Conservation (phyloP, 208 protist species). For the Endotrypanum monterogeii region DNA sequence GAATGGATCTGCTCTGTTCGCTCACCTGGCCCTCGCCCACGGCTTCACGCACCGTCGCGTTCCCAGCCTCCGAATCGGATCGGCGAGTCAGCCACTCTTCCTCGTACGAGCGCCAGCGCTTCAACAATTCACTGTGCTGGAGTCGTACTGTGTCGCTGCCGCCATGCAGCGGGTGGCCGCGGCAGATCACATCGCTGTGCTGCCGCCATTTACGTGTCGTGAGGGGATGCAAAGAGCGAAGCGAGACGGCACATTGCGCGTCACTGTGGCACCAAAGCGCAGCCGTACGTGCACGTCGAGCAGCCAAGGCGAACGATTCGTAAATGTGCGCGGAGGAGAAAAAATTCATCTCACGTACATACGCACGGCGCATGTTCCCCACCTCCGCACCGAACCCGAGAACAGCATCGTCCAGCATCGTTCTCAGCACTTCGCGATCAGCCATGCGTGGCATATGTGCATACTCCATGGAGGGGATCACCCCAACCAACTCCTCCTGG, state of each 20-base stretch:
- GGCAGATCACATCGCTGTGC: neutral
- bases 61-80: neutral
- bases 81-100: slow-evolving; percentile 7
- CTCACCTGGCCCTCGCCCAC: neutral
- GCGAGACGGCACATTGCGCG: neutral
- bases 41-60: neutral
- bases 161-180: slow-evolving; percentile 14
- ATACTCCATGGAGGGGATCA: slow-evolving; percentile 28
- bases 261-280: slow-evolving; percentile 18
- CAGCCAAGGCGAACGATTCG: slow-evolving; percentile 27
- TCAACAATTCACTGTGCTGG: slow-evolving; percentile 15
- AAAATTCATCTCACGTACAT: slow-evolving; percentile 18
- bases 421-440: slow-evolving; percentile 17
- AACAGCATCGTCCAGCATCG: slow-evolving; percentile 18
- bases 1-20: neutral
- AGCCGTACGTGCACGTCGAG: slow-evolving; percentile 19
- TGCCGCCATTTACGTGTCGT: slow-evolving; percentile 9
- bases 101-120: slow-evolving; percentile 13
- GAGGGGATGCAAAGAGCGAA: neutral
- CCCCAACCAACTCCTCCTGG: slow-evolving; percentile 18
- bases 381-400: slow-evolving; percentile 20
- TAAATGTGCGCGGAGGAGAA: slow-evolving; percentile 33
- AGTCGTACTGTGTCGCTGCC: slow-evolving; percentile 7
- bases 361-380: slow-evolving; percentile 11
- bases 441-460: slow-evolving; percentile 34